A percentile compares a stretch with the other conserved stretches of the same genome.
Conservation (phyloP, 2,329 filamentous ascomycete genomes). For the Colletotrichum horii region DNA sequence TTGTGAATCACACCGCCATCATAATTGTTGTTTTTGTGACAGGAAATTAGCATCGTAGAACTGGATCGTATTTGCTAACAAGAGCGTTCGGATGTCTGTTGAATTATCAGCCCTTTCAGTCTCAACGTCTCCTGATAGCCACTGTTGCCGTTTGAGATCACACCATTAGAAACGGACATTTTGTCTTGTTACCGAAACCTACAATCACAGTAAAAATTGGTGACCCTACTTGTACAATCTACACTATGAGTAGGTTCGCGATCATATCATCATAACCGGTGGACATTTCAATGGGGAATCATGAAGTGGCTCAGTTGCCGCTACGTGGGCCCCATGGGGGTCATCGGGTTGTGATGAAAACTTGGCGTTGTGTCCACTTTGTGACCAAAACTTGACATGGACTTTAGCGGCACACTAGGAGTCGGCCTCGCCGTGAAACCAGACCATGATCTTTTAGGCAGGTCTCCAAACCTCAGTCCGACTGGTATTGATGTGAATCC, state of each 20-base stretch:
- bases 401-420: neutral
- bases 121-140: rapidly evolving
- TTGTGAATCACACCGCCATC: neutral
- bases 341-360: neutral
- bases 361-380: neutral
- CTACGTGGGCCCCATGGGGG: neutral
- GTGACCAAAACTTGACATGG: neutral
- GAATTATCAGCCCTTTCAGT: neutral
- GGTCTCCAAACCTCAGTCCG: neutral
- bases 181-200: too few relatives aligned
- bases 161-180: neutral
- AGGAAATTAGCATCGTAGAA: rapidly evolving
- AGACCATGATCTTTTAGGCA: neutral
- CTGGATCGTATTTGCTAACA: neutral
- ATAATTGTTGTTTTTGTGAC: neutral
- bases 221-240: neutral
- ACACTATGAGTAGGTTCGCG: neutral
- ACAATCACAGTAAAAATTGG: too few relatives aligned
- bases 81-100: neutral
- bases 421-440: neutral
- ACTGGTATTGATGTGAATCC: rapidly evolving
- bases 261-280: neutral
- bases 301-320: neutral
- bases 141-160: neutral
- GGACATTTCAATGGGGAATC: neutral